These are phyloP conservation scores for Dothideomycetes sp. DNA, from an alignment of 2,329 filamentous ascomycete genomes.

Conservation along the genomic window DNA sequence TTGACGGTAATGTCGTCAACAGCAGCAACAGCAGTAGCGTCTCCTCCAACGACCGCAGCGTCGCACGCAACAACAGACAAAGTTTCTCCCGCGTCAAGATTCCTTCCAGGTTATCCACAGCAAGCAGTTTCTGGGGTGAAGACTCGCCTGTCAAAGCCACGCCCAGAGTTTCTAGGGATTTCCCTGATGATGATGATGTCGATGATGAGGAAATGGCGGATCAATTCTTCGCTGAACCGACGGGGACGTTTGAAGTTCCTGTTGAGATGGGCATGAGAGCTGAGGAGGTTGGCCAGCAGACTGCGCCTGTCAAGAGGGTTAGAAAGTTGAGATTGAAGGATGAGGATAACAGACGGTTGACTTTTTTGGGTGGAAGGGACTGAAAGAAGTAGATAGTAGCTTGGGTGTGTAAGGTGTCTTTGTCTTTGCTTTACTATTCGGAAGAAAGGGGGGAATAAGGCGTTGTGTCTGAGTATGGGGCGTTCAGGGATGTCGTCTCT, in stretches of 20 bases:
- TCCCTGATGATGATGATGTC: slow-evolving; percentile 16
- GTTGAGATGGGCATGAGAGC: slow-evolving; percentile 19
- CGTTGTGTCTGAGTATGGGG: too few species aligned
- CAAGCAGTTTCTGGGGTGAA: slow-evolving; percentile 13
- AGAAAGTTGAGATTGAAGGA: slow-evolving; percentile 24
- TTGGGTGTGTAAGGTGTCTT: too few species aligned
- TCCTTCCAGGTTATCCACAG: slow-evolving; percentile 17
- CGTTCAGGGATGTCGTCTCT: too few species aligned
- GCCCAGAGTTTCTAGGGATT: slow-evolving; percentile 9
- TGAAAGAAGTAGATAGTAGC: slow-evolving; percentile 12
- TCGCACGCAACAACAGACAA: slow-evolving; percentile 11
- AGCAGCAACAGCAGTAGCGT: slow-evolving; percentile 22
- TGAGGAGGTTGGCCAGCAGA: slow-evolving; percentile 24
- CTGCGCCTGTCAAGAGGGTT: slow-evolving; percentile 26
- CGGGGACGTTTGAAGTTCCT: slow-evolving; percentile 21
- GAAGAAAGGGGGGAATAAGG: too few species aligned
- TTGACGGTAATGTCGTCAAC: slow-evolving; percentile 25
- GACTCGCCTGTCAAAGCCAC: slow-evolving; percentile 13
- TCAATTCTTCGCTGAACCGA: slow-evolving; percentile 17
- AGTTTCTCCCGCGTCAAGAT: slow-evolving; percentile 15
- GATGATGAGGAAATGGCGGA: slow-evolving; percentile 20
- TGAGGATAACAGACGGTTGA: slow-evolving; percentile 23
- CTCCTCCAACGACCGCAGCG: slow-evolving; percentile 1
- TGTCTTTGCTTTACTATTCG: too few species aligned
- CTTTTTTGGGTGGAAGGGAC: slow-evolving; percentile 17